Percentiles rank a stretch among this genome's conserved stretches.
phyloP scores from a whole-genome alignment of 1,284 basidiomycete species.

The Pseudozyma sp. region DNA sequence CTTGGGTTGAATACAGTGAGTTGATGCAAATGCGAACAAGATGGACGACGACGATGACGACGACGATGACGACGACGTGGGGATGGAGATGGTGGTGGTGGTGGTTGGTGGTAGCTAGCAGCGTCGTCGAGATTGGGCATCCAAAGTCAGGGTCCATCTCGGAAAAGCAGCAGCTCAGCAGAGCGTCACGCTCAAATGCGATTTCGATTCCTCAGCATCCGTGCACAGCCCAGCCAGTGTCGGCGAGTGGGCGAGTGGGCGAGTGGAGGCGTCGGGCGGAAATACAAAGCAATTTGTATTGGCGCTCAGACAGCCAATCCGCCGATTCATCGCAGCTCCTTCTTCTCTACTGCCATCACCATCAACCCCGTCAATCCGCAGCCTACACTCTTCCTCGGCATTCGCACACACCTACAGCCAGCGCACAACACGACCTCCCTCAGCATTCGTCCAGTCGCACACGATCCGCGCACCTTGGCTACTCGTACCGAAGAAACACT shows the following conservation, averaged over 20 bases:
- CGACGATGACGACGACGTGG: background rate
- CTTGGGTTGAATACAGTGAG: background rate
- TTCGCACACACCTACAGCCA: too few relatives aligned
- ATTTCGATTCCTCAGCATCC: slow-evolving; percentile 9
- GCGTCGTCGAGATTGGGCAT: background rate
- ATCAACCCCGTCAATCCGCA: background rate
- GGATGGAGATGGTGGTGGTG: background rate
- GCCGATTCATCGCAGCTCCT: background rate
- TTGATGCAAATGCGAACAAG: slow-evolving; percentile 1
- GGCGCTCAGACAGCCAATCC: background rate
- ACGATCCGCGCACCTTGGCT: too few relatives aligned
- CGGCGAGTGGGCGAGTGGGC: too few relatives aligned
- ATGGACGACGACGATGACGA: slow-evolving; percentile 4
- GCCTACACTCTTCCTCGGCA: background rate
- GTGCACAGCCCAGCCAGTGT: slow-evolving; percentile 22
- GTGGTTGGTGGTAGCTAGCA: too few relatives aligned
- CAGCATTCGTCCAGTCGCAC: too few relatives aligned
- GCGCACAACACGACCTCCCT: too few relatives aligned
- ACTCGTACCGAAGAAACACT: too few relatives aligned
- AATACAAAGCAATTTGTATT: slow-evolving; percentile 6
- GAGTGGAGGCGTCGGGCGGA: slow-evolving; percentile 16
- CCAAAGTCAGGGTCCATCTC: slow-evolving; percentile 9
- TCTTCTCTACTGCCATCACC: slow-evolving; percentile 2
- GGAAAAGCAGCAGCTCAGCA: background rate
- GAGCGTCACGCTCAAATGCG: background rate